Evolutionary conservation across 495 filamentous ascomycete species (phyloP), one percentile per base, ranked within the genome.

Genomic region (Apiosordaria backusii): DNA sequence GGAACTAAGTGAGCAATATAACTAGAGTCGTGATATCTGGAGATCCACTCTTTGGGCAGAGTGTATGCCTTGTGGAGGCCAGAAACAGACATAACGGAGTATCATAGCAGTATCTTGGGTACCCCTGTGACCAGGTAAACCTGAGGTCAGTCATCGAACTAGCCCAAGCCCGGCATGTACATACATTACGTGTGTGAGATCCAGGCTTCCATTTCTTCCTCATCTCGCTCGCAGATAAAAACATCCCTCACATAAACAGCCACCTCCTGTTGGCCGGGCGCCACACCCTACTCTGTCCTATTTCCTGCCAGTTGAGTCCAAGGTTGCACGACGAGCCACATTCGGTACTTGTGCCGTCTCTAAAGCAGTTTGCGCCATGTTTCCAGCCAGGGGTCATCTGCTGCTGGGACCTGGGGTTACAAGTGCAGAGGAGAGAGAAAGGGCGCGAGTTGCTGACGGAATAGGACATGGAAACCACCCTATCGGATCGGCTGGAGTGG

Each of bases 31-130:
- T 55, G 52, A 55, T 55, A 55, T 21, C 22, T 22, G 4, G 50
- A 55, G 52, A 59, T 59, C 57, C 57, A 59, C 57, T 59, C 21
- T 7, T 22, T 18, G 22, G 24, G 57, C 57, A 5, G 57, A 19
- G 19, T 16, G 59, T 27, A 61, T 61, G 59, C 59, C 59, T 61
- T 61, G 59, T 61, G 59, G 59, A 61, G 59, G 59, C 59, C 59
- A 61, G 21, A 40, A 45, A 9, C 35, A 59, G 57, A 59, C 57
- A 59, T n/a, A 59, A 24, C 16, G n/a, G 57, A 24, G 19, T 55
- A 15, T 6, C 53, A 24, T 21, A 55, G 24, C 57, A 6, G 16
- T 24, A 7, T 59, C 16, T 25, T 24, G 24, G 57, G 22, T 59
- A 27, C 16, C 57, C 24, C 18, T 19, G 52, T 55, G 52, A 55